These are phyloP conservation scores for Gaultheria prostrata DNA, from an alignment of 148 eudicot species.

Conservation along the genomic window DNA sequence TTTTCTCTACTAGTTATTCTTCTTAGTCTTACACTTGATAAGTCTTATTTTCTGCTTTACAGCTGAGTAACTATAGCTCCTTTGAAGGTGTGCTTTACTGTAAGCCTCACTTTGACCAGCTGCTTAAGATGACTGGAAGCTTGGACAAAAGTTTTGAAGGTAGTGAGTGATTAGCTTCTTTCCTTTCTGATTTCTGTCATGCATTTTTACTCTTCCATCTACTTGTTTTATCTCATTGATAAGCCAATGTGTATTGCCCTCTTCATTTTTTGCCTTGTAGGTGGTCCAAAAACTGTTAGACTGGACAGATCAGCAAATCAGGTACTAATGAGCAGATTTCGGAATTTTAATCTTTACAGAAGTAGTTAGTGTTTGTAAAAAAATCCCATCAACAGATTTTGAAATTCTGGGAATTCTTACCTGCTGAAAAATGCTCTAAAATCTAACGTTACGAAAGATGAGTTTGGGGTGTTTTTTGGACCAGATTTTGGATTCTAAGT, in stretches of 20 bases:
- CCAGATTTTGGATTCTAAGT: not conserved
- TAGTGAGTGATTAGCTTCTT: constrained; percentile 9
- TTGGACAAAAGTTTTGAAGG: constrained; percentile 91
- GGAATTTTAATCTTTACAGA: not conserved
- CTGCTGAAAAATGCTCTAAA: not conserved
- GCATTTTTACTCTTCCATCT: not conserved
- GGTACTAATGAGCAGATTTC: constrained; percentile 29
- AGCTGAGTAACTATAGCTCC: constrained; percentile 75
- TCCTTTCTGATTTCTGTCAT: not conserved
- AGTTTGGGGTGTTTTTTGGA: not conserved
- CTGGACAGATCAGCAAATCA: constrained; percentile 56
- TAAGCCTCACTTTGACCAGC: constrained; percentile 90
- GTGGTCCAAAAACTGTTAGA: constrained; percentile 65
- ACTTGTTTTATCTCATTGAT: not conserved
- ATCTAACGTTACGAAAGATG: not conserved
- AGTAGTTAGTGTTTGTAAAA: not conserved
- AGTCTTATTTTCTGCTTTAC: constrained; percentile 25
- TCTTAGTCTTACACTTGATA: not conserved
- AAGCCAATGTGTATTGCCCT: not conserved
- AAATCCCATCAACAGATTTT: not conserved
- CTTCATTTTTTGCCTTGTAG: constrained; percentile 26
- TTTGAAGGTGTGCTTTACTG: constrained; percentile 91
- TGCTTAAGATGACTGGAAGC: constrained; percentile 92
- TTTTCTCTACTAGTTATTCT: not conserved
- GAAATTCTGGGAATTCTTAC: not conserved